Conservation (phyloP, 2,329 filamentous ascomycete species). For the Alternaria arbusti region DNA sequence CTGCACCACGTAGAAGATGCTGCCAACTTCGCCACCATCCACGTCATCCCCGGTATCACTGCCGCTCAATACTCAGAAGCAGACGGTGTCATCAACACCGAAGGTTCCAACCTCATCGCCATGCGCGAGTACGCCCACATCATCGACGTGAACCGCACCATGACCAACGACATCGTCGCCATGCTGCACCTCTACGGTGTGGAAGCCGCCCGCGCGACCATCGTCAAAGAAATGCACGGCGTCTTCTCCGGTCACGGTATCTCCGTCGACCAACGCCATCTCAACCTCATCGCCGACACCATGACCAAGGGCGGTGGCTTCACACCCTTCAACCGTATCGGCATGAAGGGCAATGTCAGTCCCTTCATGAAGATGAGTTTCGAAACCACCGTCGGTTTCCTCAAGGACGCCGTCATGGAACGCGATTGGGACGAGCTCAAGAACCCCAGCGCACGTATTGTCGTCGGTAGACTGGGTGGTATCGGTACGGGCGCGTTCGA, state of each 20-base stretch:
- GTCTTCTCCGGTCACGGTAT: slow-evolving; percentile 95
- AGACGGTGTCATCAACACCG: slow-evolving; percentile 68
- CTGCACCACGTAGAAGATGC: slow-evolving; percentile 86
- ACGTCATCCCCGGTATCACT: slow-evolving; percentile 80
- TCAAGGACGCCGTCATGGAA: slow-evolving; percentile 90
- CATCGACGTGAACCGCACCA: slow-evolving; percentile 83
- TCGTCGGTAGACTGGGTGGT: slow-evolving; percentile 80
- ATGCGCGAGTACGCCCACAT: slow-evolving; percentile 89
- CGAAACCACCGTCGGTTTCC: slow-evolving; percentile 92
- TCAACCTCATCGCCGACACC: slow-evolving; percentile 94
- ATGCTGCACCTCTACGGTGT: slow-evolving; percentile 89
- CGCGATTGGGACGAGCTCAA: slow-evolving; percentile 88
- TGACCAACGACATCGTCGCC: slow-evolving; percentile 90
- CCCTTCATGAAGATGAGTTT: slow-evolving; percentile 99
- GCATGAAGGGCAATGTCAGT: slow-evolving; percentile 81
- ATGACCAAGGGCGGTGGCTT: slow-evolving; percentile 96
- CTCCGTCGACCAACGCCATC: slow-evolving; percentile 85
- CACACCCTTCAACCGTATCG: slow-evolving; percentile 90
- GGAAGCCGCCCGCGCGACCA: slow-evolving; percentile 86
- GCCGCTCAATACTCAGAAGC: slow-evolving; percentile 67
- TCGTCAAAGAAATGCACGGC: slow-evolving; percentile 81
- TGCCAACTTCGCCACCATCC: slow-evolving; percentile 79
- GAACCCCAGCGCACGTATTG: slow-evolving; percentile 85
- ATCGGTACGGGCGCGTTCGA: slow-evolving; percentile 94
- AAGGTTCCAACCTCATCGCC: slow-evolving; percentile 85